phyloP scores from a whole-genome alignment of 148 eudicot species.

The Dysphania ambrosioides region DNA sequence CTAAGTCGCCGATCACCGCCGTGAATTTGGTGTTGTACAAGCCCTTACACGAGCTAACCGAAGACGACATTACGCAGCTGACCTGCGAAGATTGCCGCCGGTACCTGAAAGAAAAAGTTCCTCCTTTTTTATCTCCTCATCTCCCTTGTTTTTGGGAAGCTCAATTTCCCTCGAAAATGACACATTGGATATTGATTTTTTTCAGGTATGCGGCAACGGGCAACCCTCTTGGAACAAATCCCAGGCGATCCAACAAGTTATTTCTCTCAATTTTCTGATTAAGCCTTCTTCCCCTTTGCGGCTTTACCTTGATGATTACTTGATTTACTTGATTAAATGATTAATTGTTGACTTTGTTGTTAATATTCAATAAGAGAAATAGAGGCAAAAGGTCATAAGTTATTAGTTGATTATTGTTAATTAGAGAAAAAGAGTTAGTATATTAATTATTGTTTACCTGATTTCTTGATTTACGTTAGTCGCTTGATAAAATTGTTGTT shows the following conservation, averaged over 20 bases:
- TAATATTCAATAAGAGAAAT: no score
- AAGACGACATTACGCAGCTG: conserved; percentile 96
- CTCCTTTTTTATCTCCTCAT: background rate
- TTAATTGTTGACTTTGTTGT: no score
- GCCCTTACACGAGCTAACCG: conserved; percentile 74
- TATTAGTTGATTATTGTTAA: no score
- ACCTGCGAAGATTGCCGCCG: conserved; percentile 99
- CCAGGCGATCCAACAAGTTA: conserved; percentile 96
- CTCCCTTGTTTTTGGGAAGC: background rate
- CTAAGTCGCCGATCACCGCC: conserved; percentile 5
- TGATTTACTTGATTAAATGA: no score
- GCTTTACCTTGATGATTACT: no score
- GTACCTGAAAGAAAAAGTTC: conserved; percentile 89
- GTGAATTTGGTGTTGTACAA: conserved; percentile 50
- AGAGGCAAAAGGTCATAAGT: no score
- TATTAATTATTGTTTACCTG: no score
- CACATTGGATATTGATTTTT: conserved; percentile 3
- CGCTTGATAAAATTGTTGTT: no score
- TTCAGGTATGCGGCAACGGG: conserved; percentile 84
- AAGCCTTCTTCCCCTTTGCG: conserved; percentile 59
- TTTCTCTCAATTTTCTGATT: conserved; percentile 72
- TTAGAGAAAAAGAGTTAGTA: no score
- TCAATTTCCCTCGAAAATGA: no score
- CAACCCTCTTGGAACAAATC: conserved; percentile 99
- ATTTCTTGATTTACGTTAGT: no score